phyloP scores from a whole-genome alignment of 768 basidiomycete genomes.

The Kwoniella mangroviensis region DNA sequence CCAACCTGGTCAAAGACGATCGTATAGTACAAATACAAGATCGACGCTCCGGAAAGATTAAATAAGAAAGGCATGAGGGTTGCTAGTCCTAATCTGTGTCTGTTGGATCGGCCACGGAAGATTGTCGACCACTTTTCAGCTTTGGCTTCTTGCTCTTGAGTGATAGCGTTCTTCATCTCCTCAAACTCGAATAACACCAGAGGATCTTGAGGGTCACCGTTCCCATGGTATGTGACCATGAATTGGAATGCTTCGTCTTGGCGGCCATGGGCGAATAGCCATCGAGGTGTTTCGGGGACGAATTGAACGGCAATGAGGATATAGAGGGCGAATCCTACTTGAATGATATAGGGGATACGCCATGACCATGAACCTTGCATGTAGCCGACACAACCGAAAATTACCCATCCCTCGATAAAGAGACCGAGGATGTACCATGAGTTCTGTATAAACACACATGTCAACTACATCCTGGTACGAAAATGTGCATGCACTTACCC shows the following conservation, averaged over 20 bases:
- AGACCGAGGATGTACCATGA: constrained; percentile 59
- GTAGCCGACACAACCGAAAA: constrained; percentile 51
- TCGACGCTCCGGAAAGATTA: constrained; percentile 39
- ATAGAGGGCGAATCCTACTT: constrained; percentile 55
- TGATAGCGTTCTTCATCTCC: constrained; percentile 57
- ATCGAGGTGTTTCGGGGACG: constrained; percentile 59
- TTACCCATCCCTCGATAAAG: constrained; percentile 55
- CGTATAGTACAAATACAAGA: constrained; percentile 58
- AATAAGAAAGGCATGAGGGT: constrained; percentile 55
- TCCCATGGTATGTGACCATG: constrained; percentile 58
- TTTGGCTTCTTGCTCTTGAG: constrained; percentile 52
- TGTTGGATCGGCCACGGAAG: constrained; percentile 46
- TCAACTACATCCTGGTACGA: not conserved
- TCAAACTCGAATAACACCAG: constrained; percentile 58
- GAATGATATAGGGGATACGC: constrained; percentile 58
- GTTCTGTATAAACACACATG: constrained; percentile 31
- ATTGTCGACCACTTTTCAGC: constrained; percentile 56
- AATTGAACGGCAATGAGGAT: constrained; percentile 57
- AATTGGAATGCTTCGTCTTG: constrained; percentile 56
- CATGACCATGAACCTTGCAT: constrained; percentile 54
- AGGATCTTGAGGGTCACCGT: constrained; percentile 55
- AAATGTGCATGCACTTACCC: constrained; percentile 37
- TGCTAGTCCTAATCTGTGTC: constrained; percentile 54
- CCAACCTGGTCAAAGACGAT: constrained; percentile 56
- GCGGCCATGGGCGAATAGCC: constrained; percentile 52